These are phyloP conservation scores for Lepidium sativum DNA, from an alignment of 345 rosid genomes.

Conservation along the genomic window DNA sequence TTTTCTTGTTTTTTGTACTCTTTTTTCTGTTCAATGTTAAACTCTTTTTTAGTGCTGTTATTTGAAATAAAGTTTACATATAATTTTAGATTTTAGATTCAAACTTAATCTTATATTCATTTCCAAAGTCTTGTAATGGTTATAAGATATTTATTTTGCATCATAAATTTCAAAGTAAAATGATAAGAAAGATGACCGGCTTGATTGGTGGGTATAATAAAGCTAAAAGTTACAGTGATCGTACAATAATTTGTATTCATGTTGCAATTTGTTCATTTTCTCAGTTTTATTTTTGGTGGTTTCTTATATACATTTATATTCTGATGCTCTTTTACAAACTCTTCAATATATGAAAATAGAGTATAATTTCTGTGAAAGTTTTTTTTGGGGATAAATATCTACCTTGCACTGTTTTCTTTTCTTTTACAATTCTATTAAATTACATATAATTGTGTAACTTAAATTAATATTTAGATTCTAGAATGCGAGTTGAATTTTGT, in stretches of 20 bases:
- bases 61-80: conserved; percentile 13
- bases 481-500: too few relatives aligned
- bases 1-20: background rate
- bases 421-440: too few relatives aligned
- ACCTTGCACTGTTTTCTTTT: too few relatives aligned
- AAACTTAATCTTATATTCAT: background rate
- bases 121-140: background rate
- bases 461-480: too few relatives aligned
- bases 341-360: background rate
- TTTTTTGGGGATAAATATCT: too few relatives aligned
- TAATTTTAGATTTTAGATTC: background rate
- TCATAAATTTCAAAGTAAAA: background rate
- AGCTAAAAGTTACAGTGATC: background rate
- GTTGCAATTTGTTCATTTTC: background rate
- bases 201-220: background rate
- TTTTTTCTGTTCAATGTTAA: background rate
- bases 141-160: background rate
- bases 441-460: too few relatives aligned
- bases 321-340: background rate
- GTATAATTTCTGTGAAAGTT: too few relatives aligned
- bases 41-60: background rate
- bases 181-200: background rate
- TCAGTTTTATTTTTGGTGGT: background rate
- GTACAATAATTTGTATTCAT: background rate
- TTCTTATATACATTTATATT: background rate